phyloP scores from a whole-genome alignment of 768 basidiomycete genomes.

The Ramaria rubella region DNA sequence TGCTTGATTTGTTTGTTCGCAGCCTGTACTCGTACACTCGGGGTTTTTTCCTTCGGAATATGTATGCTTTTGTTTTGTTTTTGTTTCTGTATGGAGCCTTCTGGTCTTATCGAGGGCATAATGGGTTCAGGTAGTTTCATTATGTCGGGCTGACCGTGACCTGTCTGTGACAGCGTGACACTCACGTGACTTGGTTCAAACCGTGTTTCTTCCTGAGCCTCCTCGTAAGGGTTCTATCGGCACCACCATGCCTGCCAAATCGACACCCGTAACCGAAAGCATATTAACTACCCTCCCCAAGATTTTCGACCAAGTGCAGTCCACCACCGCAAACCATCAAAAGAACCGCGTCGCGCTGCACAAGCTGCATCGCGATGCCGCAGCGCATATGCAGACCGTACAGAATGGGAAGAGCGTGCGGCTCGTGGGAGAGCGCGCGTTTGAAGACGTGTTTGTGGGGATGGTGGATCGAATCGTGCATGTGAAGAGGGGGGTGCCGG shows the following conservation, averaged over 20 bases:
- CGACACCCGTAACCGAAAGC: not conserved
- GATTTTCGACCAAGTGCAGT: constrained; percentile 78
- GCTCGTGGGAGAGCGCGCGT: constrained; percentile 69
- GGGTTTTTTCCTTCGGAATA: no score
- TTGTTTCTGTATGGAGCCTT: no score
- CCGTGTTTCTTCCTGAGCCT: not conserved
- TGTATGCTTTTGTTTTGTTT: no score
- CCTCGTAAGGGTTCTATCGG: no score
- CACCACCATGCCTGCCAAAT: constrained; percentile 6
- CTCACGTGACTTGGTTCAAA: not conserved
- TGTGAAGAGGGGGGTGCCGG: constrained; percentile 72
- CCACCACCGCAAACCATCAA: constrained; percentile 69
- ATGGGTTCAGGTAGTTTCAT: no score
- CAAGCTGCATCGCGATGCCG: constrained; percentile 68
- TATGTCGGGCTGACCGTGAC: not conserved
- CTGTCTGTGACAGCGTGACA: not conserved
- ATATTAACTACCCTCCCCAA: constrained; percentile 38
- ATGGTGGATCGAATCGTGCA: constrained; percentile 56
- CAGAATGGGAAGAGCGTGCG: constrained; percentile 44
- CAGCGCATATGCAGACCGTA: constrained; percentile 42
- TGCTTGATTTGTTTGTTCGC: no score
- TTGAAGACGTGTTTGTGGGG: constrained; percentile 58
- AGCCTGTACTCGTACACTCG: no score
- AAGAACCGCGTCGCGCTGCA: constrained; percentile 83
- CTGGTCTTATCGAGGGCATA: no score